phyloP scores from a whole-genome alignment of 108 stramenopile genomes.

The Conticribra weissflogii region DNA sequence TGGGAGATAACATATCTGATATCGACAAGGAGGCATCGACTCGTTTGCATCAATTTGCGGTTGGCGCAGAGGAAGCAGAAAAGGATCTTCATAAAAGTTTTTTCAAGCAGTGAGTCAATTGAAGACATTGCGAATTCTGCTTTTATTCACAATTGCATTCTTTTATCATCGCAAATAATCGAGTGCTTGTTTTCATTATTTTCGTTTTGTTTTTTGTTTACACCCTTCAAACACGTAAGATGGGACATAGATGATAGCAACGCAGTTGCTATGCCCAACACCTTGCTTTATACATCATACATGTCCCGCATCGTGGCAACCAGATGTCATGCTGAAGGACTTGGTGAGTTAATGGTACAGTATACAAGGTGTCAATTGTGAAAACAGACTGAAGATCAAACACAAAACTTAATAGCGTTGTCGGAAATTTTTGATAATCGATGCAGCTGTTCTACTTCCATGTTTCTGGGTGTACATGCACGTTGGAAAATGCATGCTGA shows the following conservation, averaged over 20 bases:
- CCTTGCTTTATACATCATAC: constrained; percentile 84
- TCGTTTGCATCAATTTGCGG: constrained; percentile 68
- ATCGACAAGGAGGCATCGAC: constrained; percentile 34
- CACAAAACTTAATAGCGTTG: no score
- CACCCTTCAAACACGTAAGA: no score
- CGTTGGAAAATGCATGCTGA: constrained; percentile 84
- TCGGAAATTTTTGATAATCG: no score
- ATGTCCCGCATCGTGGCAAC: constrained; percentile 75
- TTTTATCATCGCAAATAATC: not conserved
- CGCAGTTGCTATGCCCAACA: constrained; percentile 75
- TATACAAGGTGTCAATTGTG: no score
- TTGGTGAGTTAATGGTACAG: no score
- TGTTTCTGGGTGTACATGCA: constrained; percentile 93
- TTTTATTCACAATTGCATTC: not conserved
- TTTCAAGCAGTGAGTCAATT: constrained; percentile 57
- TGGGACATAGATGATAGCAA: constrained; percentile 64
- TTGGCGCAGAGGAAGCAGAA: constrained; percentile 76
- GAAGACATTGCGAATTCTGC: not conserved
- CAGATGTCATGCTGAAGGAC: constrained; percentile 66
- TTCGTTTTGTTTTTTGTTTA: no score
- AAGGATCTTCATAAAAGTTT: constrained; percentile 73
- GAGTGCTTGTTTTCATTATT: no score
- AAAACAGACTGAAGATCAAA: no score
- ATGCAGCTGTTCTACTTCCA: constrained; percentile 68
- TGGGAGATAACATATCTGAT: constrained; percentile 51